Evolutionary conservation across 306 rosid species (phyloP).

Genomic region (Canavalia ensiformis): DNA sequence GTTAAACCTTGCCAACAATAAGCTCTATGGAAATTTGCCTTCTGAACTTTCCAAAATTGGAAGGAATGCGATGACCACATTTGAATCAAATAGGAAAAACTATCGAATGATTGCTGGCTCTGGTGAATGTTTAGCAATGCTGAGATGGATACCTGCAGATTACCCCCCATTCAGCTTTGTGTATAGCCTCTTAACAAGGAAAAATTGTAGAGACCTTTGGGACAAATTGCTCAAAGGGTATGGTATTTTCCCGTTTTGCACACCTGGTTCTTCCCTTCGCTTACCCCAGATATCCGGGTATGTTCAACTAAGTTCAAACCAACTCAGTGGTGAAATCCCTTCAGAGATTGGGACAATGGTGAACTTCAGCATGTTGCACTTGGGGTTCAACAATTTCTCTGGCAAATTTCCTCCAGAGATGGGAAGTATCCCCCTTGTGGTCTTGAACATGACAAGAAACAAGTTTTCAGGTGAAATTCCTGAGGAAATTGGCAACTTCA

Average conservation of each 20-base stretch:
- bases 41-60: slow-evolving; percentile 76
- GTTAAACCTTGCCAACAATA: slow-evolving; percentile 91
- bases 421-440: slow-evolving; percentile 67
- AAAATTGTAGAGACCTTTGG: slow-evolving; percentile 86
- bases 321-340: slow-evolving; percentile 77
- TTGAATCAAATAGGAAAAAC: slow-evolving; percentile 55
- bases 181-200: slow-evolving; percentile 77
- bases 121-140: slow-evolving; percentile 91
- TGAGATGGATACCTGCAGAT: slow-evolving; percentile 95
- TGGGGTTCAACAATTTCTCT: slow-evolving; percentile 66
- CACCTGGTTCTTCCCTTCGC: slow-evolving; percentile 55
- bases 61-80: slow-evolving; percentile 64
- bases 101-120: slow-evolving; percentile 65
- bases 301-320: slow-evolving; percentile 81
- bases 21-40: slow-evolving; percentile 73
- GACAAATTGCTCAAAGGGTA: slow-evolving; percentile 78
- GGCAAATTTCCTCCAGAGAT: slow-evolving; percentile 79
- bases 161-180: slow-evolving; percentile 95
- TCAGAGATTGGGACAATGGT: slow-evolving; percentile 71
- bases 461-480: slow-evolving; percentile 86
- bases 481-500: slow-evolving; percentile 59
- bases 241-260: slow-evolving; percentile 70
- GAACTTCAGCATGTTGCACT: slow-evolving; percentile 77
- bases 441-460: slow-evolving; percentile 71
- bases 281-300: slow-evolving; percentile 75